These are phyloP conservation scores for Umbelopsis isabellina DNA, from an alignment of 192 early-diverging fungal genomes.

Conservation along the genomic window DNA sequence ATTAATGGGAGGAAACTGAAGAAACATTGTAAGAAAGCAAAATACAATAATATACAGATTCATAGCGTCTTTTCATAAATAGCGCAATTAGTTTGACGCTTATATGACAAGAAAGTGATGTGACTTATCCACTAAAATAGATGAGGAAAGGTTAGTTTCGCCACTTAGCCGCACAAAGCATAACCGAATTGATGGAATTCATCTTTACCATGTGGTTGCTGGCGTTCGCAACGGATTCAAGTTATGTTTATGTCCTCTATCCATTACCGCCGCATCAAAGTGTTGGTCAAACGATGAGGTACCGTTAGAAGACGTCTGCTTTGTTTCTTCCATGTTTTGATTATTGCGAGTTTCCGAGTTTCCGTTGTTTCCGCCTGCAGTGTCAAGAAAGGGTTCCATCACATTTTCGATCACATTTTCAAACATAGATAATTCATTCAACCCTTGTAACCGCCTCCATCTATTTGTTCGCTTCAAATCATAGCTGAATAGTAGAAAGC, in stretches of 20 bases:
- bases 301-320: background rate
- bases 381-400: conserved; percentile 9
- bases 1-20: too few relatives aligned
- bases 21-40: too few relatives aligned
- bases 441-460: conserved; percentile 23
- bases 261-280: background rate
- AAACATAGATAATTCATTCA: conserved; percentile 5
- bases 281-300: background rate
- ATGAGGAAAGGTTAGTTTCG: too few relatives aligned
- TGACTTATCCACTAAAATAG: background rate
- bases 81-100: too few relatives aligned
- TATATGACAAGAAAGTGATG: too few relatives aligned
- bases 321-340: background rate
- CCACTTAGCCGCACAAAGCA: too few relatives aligned
- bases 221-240: background rate
- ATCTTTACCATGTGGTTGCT: background rate
- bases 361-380: conserved; percentile 3
- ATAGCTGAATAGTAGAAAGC: background rate
- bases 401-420: conserved; percentile 17
- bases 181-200: background rate
- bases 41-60: too few relatives aligned
- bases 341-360: background rate
- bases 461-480: conserved; percentile 22
- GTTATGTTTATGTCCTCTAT: background rate
- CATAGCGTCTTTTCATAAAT: too few relatives aligned